Percentiles rank a stretch among this genome's conserved stretches.
Conservation (phyloP, 805 yeast species). For the Candida easanensis region DNA sequence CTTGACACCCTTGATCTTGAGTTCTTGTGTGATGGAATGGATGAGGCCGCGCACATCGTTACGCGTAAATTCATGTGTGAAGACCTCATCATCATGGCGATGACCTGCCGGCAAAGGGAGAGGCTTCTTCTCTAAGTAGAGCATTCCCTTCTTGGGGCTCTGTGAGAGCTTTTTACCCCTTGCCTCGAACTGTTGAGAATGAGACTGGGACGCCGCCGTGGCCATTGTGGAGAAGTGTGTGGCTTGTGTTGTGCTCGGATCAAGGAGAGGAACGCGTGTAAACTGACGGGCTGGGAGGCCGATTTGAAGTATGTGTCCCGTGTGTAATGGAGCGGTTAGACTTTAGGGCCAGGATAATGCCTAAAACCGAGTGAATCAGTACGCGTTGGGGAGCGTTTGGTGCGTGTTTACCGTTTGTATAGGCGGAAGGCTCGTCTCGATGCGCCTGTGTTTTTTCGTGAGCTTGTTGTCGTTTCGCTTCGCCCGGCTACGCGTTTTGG, state of each 20-base stretch:
- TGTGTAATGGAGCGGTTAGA: too few species aligned
- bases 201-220: background rate
- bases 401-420: background rate
- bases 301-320: background rate
- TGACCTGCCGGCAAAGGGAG: slow-evolving; percentile 16
- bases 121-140: slow-evolving; percentile 12
- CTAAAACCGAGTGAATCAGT: too few species aligned
- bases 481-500: slow-evolving; percentile 2
- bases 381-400: background rate
- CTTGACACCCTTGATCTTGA: slow-evolving; percentile 67
- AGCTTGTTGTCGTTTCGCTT: slow-evolving; percentile 1
- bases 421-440: background rate
- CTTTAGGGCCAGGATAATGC: too few species aligned
- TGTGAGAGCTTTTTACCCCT: slow-evolving; percentile 9
- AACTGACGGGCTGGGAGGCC: background rate
- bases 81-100: slow-evolving; percentile 17
- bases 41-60: slow-evolving; percentile 65
- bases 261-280: background rate
- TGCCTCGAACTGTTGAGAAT: slow-evolving; percentile 16
- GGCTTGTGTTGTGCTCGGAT: background rate
- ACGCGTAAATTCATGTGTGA: slow-evolving; percentile 51
- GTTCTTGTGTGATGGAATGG: slow-evolving; percentile 67
- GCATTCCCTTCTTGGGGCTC: slow-evolving; percentile 14
- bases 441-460: background rate
- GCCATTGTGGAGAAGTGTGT: background rate